Percentiles rank a stretch among this genome's conserved stretches.
Evolutionary conservation across 2,329 filamentous ascomycete genomes (phyloP).

Genomic region (Colletotrichum simmondsii): DNA sequence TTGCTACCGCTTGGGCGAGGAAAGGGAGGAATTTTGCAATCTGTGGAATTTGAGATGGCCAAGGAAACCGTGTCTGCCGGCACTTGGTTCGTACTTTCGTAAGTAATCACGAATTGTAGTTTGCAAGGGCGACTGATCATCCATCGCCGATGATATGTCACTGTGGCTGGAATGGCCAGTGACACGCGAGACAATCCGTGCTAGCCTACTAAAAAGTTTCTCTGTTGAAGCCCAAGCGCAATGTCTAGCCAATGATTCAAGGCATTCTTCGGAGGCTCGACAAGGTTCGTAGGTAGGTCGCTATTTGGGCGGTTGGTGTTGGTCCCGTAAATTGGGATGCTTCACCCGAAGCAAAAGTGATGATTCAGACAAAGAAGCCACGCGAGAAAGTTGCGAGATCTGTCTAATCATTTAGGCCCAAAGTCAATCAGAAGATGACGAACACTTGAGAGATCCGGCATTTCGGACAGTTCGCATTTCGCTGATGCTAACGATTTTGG

Average conservation of each 20-base stretch:
- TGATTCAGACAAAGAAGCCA: constrained; percentile 8
- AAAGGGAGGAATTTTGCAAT: neutral
- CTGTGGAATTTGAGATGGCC: neutral
- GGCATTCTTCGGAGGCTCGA: neutral
- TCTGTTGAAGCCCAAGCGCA: constrained; percentile 1
- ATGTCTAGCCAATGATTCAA: neutral
- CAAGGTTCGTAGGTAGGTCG: neutral
- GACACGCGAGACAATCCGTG: constrained; percentile 7
- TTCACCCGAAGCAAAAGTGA: constrained; percentile 1
- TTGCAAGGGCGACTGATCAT: constrained; percentile 9
- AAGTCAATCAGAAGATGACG: neutral
- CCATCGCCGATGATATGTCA: constrained; percentile 16
- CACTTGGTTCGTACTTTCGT: neutral
- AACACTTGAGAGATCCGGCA: neutral
- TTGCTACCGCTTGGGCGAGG: neutral
- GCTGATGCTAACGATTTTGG: neutral
- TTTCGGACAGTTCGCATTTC: neutral
- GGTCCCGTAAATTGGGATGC: neutral
- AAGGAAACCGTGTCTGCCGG: neutral
- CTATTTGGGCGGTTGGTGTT: constrained; percentile 4
- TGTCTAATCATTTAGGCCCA: neutral
- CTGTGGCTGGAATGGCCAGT: neutral
- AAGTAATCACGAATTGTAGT: constrained; percentile 9
- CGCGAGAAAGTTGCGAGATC: constrained; percentile 14
- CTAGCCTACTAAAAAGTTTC: neutral